These are phyloP conservation scores for Ophiognomonia clavigignenti-juglandacearum DNA, from an alignment of 2,329 filamentous ascomycete species.

Conservation along the genomic window DNA sequence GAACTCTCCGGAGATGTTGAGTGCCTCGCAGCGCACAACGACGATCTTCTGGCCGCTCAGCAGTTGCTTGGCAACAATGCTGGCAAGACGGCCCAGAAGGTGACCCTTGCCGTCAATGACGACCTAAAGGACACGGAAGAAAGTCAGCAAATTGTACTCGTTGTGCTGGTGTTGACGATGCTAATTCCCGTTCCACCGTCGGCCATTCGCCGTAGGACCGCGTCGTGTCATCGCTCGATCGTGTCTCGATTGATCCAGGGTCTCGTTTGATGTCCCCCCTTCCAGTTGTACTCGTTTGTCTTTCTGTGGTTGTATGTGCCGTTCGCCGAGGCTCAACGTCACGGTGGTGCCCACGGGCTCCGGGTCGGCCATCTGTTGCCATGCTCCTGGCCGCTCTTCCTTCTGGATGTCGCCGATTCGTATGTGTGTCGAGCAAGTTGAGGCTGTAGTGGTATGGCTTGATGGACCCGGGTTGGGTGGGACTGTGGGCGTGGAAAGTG, in stretches of 20 bases:
- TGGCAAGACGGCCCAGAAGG: conserved; percentile 97
- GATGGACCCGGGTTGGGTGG: neutral
- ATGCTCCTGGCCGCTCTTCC: no score
- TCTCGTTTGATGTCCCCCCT: no score
- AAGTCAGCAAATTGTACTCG: conserved; percentile 7
- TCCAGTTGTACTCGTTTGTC: no score
- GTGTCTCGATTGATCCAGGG: no score
- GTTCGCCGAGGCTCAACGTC: no score
- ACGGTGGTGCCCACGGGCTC: no score
- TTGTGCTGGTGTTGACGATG: neutral
- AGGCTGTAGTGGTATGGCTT: no score
- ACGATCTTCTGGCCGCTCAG: conserved; percentile 99
- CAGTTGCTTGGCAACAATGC: conserved; percentile 97
- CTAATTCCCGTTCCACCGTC: no score
- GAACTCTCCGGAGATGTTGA: conserved; percentile 99
- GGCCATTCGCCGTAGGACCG: no score
- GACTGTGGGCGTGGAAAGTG: neutral
- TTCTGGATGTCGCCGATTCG: neutral
- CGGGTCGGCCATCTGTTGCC: no score
- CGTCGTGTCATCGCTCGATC: no score
- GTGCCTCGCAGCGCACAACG: conserved; percentile 94
- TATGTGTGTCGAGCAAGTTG: neutral
- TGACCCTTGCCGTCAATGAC: conserved; percentile 99
- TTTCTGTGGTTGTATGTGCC: no score
- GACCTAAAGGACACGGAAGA: conserved; percentile 53